phyloP scores from a whole-genome alignment of 352 stramenopile species.

The Plasmopara halstedii region DNA sequence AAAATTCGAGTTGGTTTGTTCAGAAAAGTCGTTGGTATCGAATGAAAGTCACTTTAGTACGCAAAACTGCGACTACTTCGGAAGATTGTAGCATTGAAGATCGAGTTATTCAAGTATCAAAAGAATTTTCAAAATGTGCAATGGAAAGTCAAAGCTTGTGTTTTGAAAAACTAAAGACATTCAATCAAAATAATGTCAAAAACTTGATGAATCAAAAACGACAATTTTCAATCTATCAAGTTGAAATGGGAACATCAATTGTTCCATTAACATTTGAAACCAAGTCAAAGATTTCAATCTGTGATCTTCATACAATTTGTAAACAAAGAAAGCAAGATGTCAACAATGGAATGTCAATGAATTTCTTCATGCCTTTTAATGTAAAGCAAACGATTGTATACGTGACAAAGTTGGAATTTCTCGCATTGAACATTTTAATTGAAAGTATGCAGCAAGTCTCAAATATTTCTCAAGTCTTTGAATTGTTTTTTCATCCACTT shows the following conservation, averaged over 20 bases:
- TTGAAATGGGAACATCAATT: slow-evolving; percentile 8
- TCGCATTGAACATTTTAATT: slow-evolving; percentile 17
- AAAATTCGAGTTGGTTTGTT: slow-evolving; percentile 24
- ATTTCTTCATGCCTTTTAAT: too few relatives aligned
- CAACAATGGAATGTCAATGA: too few relatives aligned
- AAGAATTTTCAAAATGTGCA: slow-evolving; percentile 6
- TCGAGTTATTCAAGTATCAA: slow-evolving; percentile 6
- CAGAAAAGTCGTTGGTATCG: slow-evolving; percentile 29
- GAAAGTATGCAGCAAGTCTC: too few relatives aligned
- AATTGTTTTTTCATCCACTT: slow-evolving; percentile 21
- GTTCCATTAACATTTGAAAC: too few relatives aligned
- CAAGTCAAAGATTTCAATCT: too few relatives aligned
- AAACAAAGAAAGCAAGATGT: too few relatives aligned
- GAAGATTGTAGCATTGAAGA: slow-evolving; percentile 7
- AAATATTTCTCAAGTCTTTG: slow-evolving; percentile 13
- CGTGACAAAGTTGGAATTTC: slow-evolving; percentile 7
- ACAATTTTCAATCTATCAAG: slow-evolving; percentile 14
- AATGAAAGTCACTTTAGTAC: slow-evolving; percentile 13
- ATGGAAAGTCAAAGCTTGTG: slow-evolving; percentile 1
- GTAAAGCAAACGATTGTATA: slow-evolving; percentile 3
- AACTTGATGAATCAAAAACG: background rate
- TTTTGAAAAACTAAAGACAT: slow-evolving; percentile 1
- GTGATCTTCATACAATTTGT: too few relatives aligned
- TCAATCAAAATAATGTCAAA: too few relatives aligned
- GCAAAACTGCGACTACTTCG: background rate